Percentiles rank a stretch among this genome's conserved stretches.
phyloP scores from a whole-genome alignment of 768 basidiomycete genomes.

The Boletus vinaceobasis region DNA sequence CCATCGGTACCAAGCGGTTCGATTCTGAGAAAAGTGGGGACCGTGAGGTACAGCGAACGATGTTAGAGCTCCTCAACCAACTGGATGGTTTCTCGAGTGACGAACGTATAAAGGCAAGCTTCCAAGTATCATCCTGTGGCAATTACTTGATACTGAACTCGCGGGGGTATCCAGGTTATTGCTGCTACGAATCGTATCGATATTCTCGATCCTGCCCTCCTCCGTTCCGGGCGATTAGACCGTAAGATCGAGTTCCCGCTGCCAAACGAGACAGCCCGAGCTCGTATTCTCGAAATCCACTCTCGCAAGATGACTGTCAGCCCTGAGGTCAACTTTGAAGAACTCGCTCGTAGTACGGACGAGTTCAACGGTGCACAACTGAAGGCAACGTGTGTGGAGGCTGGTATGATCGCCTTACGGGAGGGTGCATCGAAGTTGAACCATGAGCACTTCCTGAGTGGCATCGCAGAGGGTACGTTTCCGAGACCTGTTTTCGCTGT shows the following conservation, averaged over 20 bases:
- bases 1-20: slow-evolving; percentile 98
- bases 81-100: slow-evolving; percentile 97
- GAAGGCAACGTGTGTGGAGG: slow-evolving; percentile 98
- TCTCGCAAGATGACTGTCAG: slow-evolving; percentile 92
- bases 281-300: slow-evolving; percentile 94
- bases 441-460: slow-evolving; percentile 95
- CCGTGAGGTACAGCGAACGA: slow-evolving; percentile 99
- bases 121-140: background rate
- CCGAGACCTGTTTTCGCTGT: background rate
- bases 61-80: slow-evolving; percentile 98
- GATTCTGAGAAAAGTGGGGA: slow-evolving; percentile 99
- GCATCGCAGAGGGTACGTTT: slow-evolving; percentile 77
- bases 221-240: slow-evolving; percentile 95
- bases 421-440: slow-evolving; percentile 86
- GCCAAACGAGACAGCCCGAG: slow-evolving; percentile 94
- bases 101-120: slow-evolving; percentile 86
- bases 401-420: slow-evolving; percentile 96
- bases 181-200: slow-evolving; percentile 99
- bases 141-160: slow-evolving; percentile 1
- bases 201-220: slow-evolving; percentile 96
- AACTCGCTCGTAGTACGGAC: slow-evolving; percentile 93
- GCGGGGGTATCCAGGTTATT: slow-evolving; percentile 64
- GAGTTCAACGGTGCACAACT: slow-evolving; percentile 98
- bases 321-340: slow-evolving; percentile 92
- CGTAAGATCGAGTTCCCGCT: slow-evolving; percentile 98